Percentiles rank a stretch among this genome's conserved stretches.
phyloP scores from a whole-genome alignment of 306 rosid species.

The Cucurbita argyrosperma region DNA sequence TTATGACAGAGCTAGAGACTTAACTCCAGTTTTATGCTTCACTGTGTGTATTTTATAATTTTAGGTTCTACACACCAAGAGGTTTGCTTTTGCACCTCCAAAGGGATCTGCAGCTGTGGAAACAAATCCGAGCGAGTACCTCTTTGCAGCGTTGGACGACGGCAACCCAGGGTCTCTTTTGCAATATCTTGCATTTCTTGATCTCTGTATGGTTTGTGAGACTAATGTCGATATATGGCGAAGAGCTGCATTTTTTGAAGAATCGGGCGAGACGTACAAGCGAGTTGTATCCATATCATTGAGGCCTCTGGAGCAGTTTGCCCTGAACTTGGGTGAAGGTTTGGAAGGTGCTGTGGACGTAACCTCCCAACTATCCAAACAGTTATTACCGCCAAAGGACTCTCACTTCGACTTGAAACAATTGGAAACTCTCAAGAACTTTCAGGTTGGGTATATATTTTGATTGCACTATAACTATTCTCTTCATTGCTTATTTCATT shows the following conservation, averaged over 20 bases:
- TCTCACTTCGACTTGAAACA: constrained; percentile 29
- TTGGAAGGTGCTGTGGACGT: constrained; percentile 40
- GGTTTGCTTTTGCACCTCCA: constrained; percentile 77
- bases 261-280: constrained; percentile 84
- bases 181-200: constrained; percentile 87
- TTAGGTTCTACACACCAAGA: constrained; percentile 80
- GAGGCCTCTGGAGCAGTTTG: constrained; percentile 71
- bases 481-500: neutral
- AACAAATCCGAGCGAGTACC: constrained; percentile 90
- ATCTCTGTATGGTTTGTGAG: constrained; percentile 87
- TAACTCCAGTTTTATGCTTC: neutral
- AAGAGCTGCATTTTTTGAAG: constrained; percentile 93
- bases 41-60: constrained; percentile 13
- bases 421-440: constrained; percentile 41
- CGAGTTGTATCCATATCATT: constrained; percentile 68
- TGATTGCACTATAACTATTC: neutral
- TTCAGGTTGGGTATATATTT: constrained; percentile 39
- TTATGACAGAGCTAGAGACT: neutral
- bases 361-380: constrained; percentile 44
- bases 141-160: constrained; percentile 85
- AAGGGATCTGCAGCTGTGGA: constrained; percentile 98
- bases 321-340: constrained; percentile 45
- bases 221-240: constrained; percentile 87
- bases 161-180: constrained; percentile 67
- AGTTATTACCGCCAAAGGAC: constrained; percentile 57